Base-by-base conservation (phyloP, 1,284 basidiomycete genomes). In the Pterulicium gracile region DNA sequence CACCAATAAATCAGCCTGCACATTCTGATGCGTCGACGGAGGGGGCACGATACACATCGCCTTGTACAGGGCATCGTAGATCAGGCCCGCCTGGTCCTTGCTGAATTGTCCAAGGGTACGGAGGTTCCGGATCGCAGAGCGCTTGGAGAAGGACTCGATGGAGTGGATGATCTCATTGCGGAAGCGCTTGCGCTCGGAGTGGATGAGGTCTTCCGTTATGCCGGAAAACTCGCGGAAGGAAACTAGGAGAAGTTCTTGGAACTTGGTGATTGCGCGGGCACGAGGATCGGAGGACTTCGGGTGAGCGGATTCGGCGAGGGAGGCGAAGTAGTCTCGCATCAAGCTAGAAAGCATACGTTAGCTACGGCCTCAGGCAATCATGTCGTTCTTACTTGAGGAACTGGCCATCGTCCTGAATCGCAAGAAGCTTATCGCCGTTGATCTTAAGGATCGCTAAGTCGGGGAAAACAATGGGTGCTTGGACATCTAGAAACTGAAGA, bases 221-320 rank as follows among this genome's bases (percentile, higher is more conserved):
- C 93, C 75, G 19, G 92, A 87, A 62, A 99, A 99, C 63, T 99
- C 96, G 47, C 96, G 81, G 77, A 97, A 97, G 1, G 94, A 94
- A 46, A 97, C 85, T 3, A 97, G 81, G 12, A 95, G 78, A 2
- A 99, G 79, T 65, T 98, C 94, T 64, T 98, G 96, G 75, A 99
- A 99, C 51, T 90, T 88, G 17, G 95, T 98, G 57, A 98, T 96
- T 36, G 93, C 90, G 15, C 92, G 87, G 4, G 91, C 81, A 17
- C 93, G 83, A 2, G 94, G 86, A 56, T 98, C 94, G 2, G 75
- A 63, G 27, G 95, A 91, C 51, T 85, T 68, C 0, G 96, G 95
- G 60, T 98, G 91, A 0, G 95, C 96, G 3, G 94, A 95, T 19
- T 95, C 88, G 40, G 91, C 96, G 15, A 99, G 79, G 13, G 89